Evolutionary conservation across 2,329 filamentous ascomycete species (phyloP), one percentile per base, ranked within the genome.

Genomic region (Nemania serpens): DNA sequence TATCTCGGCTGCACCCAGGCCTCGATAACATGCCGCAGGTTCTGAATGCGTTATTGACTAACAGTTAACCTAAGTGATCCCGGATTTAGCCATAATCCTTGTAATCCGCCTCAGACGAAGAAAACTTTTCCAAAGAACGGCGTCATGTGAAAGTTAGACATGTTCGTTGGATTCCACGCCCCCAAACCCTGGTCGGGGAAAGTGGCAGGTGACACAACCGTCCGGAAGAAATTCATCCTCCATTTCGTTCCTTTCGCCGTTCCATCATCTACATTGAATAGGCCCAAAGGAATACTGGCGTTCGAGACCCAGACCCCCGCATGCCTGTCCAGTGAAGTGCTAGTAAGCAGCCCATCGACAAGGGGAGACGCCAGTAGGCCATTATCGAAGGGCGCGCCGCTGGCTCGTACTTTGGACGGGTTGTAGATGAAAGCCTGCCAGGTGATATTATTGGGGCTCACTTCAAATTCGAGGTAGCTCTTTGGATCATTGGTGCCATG

Each of bases 211-310:
- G 75, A 73, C 3, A 77, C 78, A 33, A 81, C 69, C 2, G 79
- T 82, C 46, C 81, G 75, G 70, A 83, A 80, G 64, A 83, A 83
- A 68, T 83, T 82, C 79, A 82, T 82, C 59, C 81, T 74, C 81
- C 81, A 83, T 62, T 73, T 55, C 0, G 79, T 82, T 20, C 78
- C 78, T 61, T 72, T 70, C 1, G 78, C 79, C 63, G 70, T 60
- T 42, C 78, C 78, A 3, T 70, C 60, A 56, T 82, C 77, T 25
- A 82, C 77, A 57, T 82, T 82, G 73, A 82, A 83, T 9, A 82
- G 70, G 2, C 75, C 79, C n/a, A 82, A 70, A 0, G 81, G 81
- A 41, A 83, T 78, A 25, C 61, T 69, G 5, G 75, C 75, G 2
- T 72, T 62, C 48, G 80, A 81, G 1, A 71, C 65, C 81, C 81